Conservation (phyloP, 1,284 basidiomycete species). For the Wolfiporia cocos region DNA sequence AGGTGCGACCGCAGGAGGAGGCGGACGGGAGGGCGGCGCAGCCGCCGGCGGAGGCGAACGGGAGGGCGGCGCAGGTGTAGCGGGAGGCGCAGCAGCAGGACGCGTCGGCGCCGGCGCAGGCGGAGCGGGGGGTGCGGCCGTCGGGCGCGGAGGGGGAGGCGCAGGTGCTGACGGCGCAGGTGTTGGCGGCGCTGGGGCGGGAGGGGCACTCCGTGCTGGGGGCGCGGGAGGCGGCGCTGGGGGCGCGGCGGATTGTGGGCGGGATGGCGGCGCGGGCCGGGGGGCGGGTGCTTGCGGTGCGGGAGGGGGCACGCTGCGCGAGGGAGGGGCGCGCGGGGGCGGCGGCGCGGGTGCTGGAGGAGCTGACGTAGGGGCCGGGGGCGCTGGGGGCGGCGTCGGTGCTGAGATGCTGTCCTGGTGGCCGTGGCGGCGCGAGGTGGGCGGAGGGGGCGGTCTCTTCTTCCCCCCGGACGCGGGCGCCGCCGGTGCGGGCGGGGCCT, state of each 20-base stretch:
- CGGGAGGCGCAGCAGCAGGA: conserved; percentile 29
- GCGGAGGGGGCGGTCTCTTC: conserved; percentile 53
- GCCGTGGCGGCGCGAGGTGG: conserved; percentile 36
- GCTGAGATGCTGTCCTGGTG: conserved; percentile 25
- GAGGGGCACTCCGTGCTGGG: conserved; percentile 26
- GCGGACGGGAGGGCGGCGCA: conserved; percentile 21
- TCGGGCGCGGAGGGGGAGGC: conserved; percentile 27
- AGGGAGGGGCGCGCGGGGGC: conserved; percentile 17
- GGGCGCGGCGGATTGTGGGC: conserved; percentile 28
- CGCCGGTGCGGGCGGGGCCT: conserved; percentile 21
- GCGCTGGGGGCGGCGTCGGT: conserved; percentile 17
- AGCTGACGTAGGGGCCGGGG: no score
- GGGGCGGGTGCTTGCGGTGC: conserved; percentile 26
- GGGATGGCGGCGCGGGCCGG: conserved; percentile 26
- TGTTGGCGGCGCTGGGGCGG: conserved; percentile 26
- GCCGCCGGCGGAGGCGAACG: conserved; percentile 30
- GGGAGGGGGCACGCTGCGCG: conserved; percentile 15
- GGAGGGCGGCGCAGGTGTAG: conserved; percentile 28
- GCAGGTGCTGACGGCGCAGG: conserved; percentile 29
- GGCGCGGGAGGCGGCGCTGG: conserved; percentile 29
- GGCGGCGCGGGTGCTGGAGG: conserved; percentile 24
- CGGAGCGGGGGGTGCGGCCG: conserved; percentile 29
- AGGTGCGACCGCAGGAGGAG: no score
- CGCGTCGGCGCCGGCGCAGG: conserved; percentile 36
- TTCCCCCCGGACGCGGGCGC: conserved; percentile 23